Conservation (phyloP, 164 flowering plant species). For the Umbellularia californica region DNA sequence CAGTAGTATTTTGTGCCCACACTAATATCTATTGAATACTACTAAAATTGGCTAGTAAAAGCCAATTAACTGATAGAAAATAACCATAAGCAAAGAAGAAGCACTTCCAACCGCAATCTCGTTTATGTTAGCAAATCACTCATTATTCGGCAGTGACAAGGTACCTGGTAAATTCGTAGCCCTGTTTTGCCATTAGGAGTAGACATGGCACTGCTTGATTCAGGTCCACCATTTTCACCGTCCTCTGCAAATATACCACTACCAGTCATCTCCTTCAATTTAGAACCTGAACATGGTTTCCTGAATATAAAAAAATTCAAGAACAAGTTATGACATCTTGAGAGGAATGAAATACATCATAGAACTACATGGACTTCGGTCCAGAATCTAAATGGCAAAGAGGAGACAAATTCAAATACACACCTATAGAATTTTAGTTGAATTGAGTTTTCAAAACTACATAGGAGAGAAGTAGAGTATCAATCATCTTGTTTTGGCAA, state of each 20-base stretch:
- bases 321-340: no score
- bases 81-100: background rate
- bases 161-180: constrained; percentile 83
- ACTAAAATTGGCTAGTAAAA: background rate
- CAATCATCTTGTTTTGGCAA: no score
- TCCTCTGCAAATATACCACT: constrained; percentile 73
- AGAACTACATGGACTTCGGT: no score
- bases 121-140: background rate
- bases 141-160: background rate
- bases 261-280: constrained; percentile 92
- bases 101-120: no score
- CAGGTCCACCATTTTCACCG: constrained; percentile 48
- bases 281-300: constrained; percentile 87
- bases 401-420: no score
- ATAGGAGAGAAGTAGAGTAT: no score
- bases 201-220: constrained; percentile 40
- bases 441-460: no score
- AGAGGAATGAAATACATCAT: no score
- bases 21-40: background rate
- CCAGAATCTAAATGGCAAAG: no score
- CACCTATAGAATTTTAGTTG: no score
- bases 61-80: background rate
- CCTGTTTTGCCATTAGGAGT: constrained; percentile 55
- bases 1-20: background rate
- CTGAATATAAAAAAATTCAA: constrained; percentile 27